A percentile compares a stretch with the other conserved stretches of the same genome.
phyloP scores from a whole-genome alignment of 148 eudicot species.

The Heliamphora exappendiculata region DNA sequence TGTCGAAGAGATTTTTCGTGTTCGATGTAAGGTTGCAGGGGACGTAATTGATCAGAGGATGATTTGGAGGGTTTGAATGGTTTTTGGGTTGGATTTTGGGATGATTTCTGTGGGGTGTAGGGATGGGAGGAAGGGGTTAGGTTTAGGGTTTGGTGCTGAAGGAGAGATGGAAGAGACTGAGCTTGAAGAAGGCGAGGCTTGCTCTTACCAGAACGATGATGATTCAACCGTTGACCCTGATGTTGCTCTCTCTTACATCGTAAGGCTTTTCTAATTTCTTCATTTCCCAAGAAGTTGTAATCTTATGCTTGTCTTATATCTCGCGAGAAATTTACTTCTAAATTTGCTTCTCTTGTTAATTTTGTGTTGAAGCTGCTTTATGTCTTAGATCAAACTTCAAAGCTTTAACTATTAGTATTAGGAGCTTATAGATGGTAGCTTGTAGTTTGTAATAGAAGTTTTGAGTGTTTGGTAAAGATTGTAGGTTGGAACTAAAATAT shows the following conservation, averaged over 20 bases:
- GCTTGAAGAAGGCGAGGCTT: slow-evolving; percentile 92
- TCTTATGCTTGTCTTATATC: background rate
- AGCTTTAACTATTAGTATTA: background rate
- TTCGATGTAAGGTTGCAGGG: slow-evolving; percentile 22
- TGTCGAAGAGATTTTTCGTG: slow-evolving; percentile 18
- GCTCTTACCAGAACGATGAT: slow-evolving; percentile 37
- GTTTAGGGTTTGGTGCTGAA: slow-evolving; percentile 34
- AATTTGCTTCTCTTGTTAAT: background rate
- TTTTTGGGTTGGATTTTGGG: slow-evolving; percentile 18
- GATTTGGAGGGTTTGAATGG: slow-evolving; percentile 17
- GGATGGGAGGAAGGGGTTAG: slow-evolving; percentile 63
- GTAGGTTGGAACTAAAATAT: too few relatives aligned
- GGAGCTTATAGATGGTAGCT: too few relatives aligned
- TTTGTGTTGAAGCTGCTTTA: slow-evolving; percentile 6
- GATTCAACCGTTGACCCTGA: slow-evolving; percentile 82
- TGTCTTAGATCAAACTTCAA: slow-evolving; percentile 10
- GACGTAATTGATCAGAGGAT: slow-evolving; percentile 8
- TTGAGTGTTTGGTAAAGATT: too few relatives aligned
- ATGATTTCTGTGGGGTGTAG: slow-evolving; percentile 74
- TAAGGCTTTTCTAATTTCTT: slow-evolving; percentile 29
- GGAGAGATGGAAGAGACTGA: slow-evolving; percentile 60
- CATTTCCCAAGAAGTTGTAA: slow-evolving; percentile 6
- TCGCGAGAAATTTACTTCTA: background rate
- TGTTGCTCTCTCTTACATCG: slow-evolving; percentile 79
- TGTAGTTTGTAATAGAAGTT: too few relatives aligned